phyloP scores from a whole-genome alignment of 352 stramenopile genomes.

The Pythium grandisporangium region DNA sequence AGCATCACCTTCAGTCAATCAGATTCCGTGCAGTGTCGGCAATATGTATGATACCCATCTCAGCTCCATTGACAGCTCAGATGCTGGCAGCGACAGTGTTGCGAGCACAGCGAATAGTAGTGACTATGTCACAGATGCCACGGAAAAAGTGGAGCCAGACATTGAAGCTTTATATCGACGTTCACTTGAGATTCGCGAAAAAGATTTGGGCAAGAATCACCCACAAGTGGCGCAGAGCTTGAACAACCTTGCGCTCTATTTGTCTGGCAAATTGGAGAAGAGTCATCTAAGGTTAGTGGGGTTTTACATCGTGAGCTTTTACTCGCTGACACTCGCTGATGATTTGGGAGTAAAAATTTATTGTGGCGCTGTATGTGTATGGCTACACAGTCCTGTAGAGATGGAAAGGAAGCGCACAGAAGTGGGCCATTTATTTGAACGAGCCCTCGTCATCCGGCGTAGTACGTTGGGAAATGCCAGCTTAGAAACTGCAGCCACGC shows the following conservation, averaged over 20 bases:
- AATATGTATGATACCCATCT: conserved; percentile 11
- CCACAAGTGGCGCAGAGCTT: conserved; percentile 72
- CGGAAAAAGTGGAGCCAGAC: conserved; percentile 22
- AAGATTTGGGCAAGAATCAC: conserved; percentile 50
- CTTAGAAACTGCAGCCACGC: conserved; percentile 66
- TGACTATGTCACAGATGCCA: conserved; percentile 3
- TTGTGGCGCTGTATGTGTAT: neutral
- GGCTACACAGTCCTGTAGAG: conserved; percentile 13
- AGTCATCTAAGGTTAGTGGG: conserved; percentile 35
- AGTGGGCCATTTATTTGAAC: conserved; percentile 56
- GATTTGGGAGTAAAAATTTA: no score
- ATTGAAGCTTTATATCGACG: conserved; percentile 67
- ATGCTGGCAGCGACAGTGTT: conserved; percentile 9
- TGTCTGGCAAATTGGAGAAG: conserved; percentile 54
- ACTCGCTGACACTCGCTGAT: neutral
- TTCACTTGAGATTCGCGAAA: conserved; percentile 70
- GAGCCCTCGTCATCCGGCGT: conserved; percentile 54
- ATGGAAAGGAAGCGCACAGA: conserved; percentile 29
- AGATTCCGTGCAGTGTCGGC: conserved; percentile 6
- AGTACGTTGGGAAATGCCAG: conserved; percentile 66
- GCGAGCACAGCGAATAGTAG: conserved; percentile 4
- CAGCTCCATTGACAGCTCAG: conserved; percentile 7
- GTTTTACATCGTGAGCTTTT: neutral
- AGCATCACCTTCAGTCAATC: neutral
- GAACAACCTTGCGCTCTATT: conserved; percentile 71